phyloP scores from a whole-genome alignment of 1,139 yeast species.

The Debaryomyces fabryi region DNA sequence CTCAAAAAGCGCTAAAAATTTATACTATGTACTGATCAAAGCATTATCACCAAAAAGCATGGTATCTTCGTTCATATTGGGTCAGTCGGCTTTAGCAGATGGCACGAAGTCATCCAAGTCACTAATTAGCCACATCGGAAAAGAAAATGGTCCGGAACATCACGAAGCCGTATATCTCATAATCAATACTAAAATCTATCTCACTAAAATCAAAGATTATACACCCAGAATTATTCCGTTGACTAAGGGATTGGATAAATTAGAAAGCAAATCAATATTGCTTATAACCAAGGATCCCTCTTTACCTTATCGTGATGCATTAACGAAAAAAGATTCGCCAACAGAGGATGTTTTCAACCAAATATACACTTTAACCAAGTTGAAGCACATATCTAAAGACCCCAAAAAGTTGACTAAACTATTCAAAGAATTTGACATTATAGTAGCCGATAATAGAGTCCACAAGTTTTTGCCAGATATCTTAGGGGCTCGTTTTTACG shows the following conservation, averaged over 20 bases:
- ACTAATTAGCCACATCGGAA: slow-evolving; percentile 32
- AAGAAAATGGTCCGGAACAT: slow-evolving; percentile 20
- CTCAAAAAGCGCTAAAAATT: slow-evolving; percentile 3
- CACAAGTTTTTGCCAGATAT: slow-evolving; percentile 59
- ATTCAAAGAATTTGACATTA: slow-evolving; percentile 63
- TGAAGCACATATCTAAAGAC: slow-evolving; percentile 49
- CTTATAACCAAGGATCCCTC: slow-evolving; percentile 73
- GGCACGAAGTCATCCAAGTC: slow-evolving; percentile 39
- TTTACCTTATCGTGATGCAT: slow-evolving; percentile 49
- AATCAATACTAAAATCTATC: slow-evolving; percentile 54
- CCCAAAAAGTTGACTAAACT: slow-evolving; percentile 47
- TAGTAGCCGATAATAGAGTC: slow-evolving; percentile 66
- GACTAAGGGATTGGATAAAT: slow-evolving; percentile 50
- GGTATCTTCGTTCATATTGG: slow-evolving; percentile 29
- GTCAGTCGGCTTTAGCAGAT: slow-evolving; percentile 26
- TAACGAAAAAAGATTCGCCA: slow-evolving; percentile 50
- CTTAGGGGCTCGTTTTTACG: slow-evolving; percentile 58
- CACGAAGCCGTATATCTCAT: slow-evolving; percentile 50
- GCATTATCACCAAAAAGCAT: neutral
- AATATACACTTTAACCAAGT: slow-evolving; percentile 57
- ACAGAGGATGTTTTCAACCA: slow-evolving; percentile 63
- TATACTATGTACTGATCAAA: neutral
- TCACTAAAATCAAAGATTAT: slow-evolving; percentile 54
- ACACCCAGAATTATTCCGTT: slow-evolving; percentile 69
- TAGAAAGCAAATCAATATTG: slow-evolving; percentile 52